Percentiles rank a stretch among this genome's conserved stretches.
Conservation (phyloP, 1,284 basidiomycete genomes). For the Ceratobasidium papillatum region DNA sequence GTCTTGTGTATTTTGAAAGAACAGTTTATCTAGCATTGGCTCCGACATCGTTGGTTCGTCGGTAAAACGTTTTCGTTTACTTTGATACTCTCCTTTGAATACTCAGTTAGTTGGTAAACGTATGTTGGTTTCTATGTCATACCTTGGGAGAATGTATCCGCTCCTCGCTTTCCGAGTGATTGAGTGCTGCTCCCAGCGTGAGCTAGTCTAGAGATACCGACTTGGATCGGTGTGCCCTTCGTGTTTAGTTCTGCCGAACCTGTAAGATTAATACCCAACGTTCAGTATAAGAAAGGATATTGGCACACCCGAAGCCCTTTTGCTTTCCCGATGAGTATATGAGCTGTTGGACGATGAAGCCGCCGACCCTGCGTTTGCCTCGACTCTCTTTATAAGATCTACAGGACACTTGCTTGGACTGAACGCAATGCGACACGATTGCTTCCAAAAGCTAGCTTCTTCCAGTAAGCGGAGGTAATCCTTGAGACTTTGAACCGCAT, state of each 20-base stretch:
- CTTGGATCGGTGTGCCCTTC: neutral
- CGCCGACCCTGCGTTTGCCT: neutral
- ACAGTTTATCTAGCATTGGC: no score
- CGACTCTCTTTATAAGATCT: neutral
- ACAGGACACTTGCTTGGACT: neutral
- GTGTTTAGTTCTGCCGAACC: no score
- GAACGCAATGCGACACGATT: neutral
- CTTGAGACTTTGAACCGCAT: neutral
- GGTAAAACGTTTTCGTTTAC: no score
- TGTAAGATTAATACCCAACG: neutral
- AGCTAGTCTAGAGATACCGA: neutral
- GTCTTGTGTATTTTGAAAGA: no score
- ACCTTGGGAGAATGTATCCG: no score
- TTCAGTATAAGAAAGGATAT: neutral
- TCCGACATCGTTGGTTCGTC: no score
- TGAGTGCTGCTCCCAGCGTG: neutral
- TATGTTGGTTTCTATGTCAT: no score
- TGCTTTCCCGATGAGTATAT: neutral
- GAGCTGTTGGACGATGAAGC: neutral
- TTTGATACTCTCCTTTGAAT: no score
- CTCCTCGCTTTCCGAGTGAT: no score
- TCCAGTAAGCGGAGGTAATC: neutral
- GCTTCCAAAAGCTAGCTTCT: constrained; percentile 4
- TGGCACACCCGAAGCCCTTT: neutral
- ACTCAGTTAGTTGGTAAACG: no score